These are phyloP conservation scores for Angomonas deanei DNA, from an alignment of 208 protist genomes.

Conservation along the genomic window DNA sequence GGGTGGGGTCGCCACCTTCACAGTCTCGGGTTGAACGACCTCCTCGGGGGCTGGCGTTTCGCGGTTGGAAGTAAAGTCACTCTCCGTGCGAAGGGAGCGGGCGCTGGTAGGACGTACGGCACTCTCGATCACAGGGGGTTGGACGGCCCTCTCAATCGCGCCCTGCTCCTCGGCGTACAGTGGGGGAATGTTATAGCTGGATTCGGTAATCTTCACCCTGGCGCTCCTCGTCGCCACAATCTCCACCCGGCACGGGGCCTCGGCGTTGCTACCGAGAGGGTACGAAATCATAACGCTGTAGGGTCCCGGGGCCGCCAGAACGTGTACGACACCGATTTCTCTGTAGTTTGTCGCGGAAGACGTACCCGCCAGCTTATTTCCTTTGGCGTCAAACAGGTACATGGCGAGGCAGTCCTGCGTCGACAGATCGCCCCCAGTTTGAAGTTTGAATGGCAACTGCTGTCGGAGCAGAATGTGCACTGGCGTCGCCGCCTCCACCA, in stretches of 20 bases:
- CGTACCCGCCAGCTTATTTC: conserved; percentile 51
- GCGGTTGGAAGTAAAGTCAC: not conserved
- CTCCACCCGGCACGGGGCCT: conserved; percentile 62
- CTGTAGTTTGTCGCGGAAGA: conserved; percentile 59
- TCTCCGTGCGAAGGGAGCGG: not conserved
- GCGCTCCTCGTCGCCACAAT: conserved; percentile 46
- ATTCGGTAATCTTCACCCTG: conserved; percentile 55
- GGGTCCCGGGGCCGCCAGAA: conserved; percentile 40
- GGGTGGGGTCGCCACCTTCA: not conserved
- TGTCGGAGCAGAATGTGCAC: conserved; percentile 75
- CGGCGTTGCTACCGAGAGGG: conserved; percentile 25
- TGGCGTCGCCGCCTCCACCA: conserved; percentile 60
- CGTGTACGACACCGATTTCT: conserved; percentile 66
- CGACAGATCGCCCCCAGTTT: conserved; percentile 42
- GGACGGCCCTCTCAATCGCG: not conserved
- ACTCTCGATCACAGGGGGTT: not conserved
- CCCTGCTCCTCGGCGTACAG: conserved; percentile 45
- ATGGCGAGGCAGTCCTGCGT: conserved; percentile 65
- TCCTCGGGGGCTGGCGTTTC: not conserved
- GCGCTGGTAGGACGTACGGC: not conserved
- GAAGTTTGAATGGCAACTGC: conserved; percentile 51
- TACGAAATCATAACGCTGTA: conserved; percentile 69
- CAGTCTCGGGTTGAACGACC: not conserved
- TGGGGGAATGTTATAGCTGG: conserved; percentile 44
- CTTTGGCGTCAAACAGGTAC: conserved; percentile 59